Percentiles rank a stretch among this genome's conserved stretches.
These are phyloP conservation scores for Geranium brycei DNA, from an alignment of 345 rosid species.

Conservation along the genomic window DNA sequence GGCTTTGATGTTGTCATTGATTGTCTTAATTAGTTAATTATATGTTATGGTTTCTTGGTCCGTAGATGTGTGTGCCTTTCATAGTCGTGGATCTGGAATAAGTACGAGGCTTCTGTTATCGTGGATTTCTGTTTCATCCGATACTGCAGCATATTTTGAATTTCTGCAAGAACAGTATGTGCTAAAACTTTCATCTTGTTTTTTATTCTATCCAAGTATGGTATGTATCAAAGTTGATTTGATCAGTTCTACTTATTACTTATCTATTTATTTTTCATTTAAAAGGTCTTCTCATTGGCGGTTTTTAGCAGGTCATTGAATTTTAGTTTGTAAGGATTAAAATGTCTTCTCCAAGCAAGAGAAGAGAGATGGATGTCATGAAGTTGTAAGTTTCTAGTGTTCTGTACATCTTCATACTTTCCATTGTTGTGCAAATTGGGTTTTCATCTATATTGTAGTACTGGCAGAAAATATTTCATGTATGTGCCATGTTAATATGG, in stretches of 20 bases:
- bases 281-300: neutral
- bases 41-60: neutral
- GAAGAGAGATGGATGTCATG: constrained; percentile 54
- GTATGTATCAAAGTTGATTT: no score
- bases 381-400: constrained; percentile 30
- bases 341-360: constrained; percentile 52
- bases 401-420: neutral
- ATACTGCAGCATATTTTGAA: neutral
- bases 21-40: neutral
- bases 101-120: neutral
- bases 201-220: neutral
- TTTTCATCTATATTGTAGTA: no score
- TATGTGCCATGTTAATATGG: no score
- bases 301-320: neutral
- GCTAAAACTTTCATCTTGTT: neutral
- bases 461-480: no score
- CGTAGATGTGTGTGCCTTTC: neutral
- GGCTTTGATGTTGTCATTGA: neutral
- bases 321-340: constrained; percentile 1
- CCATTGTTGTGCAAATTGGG: neutral
- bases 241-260: no score
- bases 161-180: neutral
- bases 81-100: neutral
- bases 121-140: neutral
- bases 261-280: neutral